Evolutionary conservation across 2,329 filamentous ascomycete genomes (phyloP).

Genomic region (Trichophaea hybrida): DNA sequence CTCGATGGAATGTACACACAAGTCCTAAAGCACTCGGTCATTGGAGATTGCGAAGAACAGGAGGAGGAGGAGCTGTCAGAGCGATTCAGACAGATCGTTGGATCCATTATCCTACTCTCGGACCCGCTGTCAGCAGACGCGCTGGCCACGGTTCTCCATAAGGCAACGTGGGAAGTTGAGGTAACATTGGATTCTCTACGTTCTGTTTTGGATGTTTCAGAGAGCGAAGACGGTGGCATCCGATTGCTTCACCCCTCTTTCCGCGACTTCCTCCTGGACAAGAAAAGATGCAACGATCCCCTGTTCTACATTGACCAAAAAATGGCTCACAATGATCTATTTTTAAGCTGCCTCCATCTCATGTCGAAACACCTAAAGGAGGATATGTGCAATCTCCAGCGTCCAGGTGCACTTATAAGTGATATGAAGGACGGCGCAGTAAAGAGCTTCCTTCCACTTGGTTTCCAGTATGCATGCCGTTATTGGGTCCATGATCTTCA

Average conservation of each 20-base stretch:
- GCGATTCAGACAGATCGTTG: slow-evolving; percentile 9
- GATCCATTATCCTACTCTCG: slow-evolving; percentile 22
- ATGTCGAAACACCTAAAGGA: slow-evolving; percentile 12
- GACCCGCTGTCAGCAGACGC: slow-evolving; percentile 21
- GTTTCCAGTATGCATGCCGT: slow-evolving; percentile 14
- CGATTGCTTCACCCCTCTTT: slow-evolving; percentile 18
- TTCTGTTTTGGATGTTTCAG: slow-evolving; percentile 25
- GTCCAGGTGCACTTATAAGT: slow-evolving; percentile 10
- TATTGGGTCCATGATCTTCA: slow-evolving; percentile 22
- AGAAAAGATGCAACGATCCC: slow-evolving; percentile 4
- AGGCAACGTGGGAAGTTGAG: slow-evolving; percentile 9
- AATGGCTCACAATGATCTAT: slow-evolving; percentile 15
- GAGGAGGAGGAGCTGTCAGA: neutral
- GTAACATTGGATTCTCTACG: slow-evolving; percentile 21
- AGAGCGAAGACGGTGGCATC: slow-evolving; percentile 20
- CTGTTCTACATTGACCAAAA: slow-evolving; percentile 20
- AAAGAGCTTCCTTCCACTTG: slow-evolving; percentile 11
- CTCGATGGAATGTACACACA: slow-evolving; percentile 1
- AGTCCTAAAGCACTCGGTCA: neutral
- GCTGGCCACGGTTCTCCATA: slow-evolving; percentile 22
- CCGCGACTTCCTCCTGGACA: slow-evolving; percentile 26
- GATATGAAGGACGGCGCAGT: slow-evolving; percentile 9
- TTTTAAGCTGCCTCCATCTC: slow-evolving; percentile 15
- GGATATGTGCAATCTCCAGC: slow-evolving; percentile 22
- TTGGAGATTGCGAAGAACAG: neutral